A percentile compares a stretch with the other conserved stretches of the same genome.
Conservation (phyloP, 306 rosid species). For the Dalbergia cochinchinensis region DNA sequence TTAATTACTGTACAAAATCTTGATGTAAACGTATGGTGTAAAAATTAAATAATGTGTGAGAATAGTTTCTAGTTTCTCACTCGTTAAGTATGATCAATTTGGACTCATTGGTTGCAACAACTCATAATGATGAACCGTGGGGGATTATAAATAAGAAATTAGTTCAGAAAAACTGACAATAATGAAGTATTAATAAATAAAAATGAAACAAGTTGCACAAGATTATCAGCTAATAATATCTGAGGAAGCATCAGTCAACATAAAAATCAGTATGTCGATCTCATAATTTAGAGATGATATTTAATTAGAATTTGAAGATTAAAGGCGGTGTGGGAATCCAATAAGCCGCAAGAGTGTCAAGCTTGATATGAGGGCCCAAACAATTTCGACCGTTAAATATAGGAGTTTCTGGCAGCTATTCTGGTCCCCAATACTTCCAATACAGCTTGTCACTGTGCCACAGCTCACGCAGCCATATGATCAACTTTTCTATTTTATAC, state of each 20-base stretch:
- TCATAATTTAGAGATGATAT: constrained; percentile 26
- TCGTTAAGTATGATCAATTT: constrained; percentile 28
- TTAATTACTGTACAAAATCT: neutral
- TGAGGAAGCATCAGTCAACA: neutral
- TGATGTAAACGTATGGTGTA: neutral
- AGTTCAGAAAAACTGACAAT: constrained; percentile 1
- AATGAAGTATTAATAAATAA: constrained; percentile 18
- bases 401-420: constrained; percentile 40
- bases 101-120: constrained; percentile 32
- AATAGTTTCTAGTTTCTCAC: neutral
- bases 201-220: constrained; percentile 34
- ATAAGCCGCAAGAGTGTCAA: constrained; percentile 26
- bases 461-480: constrained; percentile 51
- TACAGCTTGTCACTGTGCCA: constrained; percentile 64
- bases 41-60: constrained; percentile 3
- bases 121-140: constrained; percentile 26
- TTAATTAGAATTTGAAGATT: constrained; percentile 27
- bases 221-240: neutral
- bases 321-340: constrained; percentile 36
- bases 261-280: neutral
- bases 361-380: constrained; percentile 46
- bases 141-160: constrained; percentile 19
- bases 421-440: constrained; percentile 57
- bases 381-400: constrained; percentile 54
- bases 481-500: constrained; percentile 47